Base-by-base conservation (phyloP, 2,329 filamentous ascomycete species). In the Colletotrichum chlorophyti region DNA sequence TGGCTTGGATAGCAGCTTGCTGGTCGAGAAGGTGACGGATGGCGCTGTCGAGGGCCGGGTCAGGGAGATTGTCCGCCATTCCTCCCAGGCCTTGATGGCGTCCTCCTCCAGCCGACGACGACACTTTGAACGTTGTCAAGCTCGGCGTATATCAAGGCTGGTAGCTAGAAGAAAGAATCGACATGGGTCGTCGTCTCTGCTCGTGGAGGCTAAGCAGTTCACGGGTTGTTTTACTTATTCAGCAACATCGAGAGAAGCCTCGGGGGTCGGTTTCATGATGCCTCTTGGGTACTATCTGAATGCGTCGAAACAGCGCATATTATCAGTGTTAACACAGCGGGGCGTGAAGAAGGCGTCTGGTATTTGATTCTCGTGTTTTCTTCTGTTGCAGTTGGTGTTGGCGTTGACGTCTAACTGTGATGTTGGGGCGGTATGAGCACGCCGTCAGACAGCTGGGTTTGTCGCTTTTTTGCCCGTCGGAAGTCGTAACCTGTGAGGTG, bases 1-100 rank as follows among this genome's bases (percentile, higher is more conserved):
- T 78, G 61, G 80, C 75, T 65, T 82, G 78, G 65, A 83, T 80
- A 61, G 81, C 79, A 66, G 78, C 78, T 66, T 82, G 80, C 68
- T 84, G 81, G 62, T 79, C 76, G 58, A 81, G 77, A 60, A 83
- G 72, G 52, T 72, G 69, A 65, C 72, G 73, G 65, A 80, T 78
- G 65, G 74, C 69, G 60, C 75, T 73, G 60, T 80, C 78, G 64
- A 79, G 67, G 53, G 71, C 68, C 52, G 74, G 68, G 61, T 76
- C 74, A 64, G 74, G 38, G 34, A 50, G 42, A 50, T 64, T 60
- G 53, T 62, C 58, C 42, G 63, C 63, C 63, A 65, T 65, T 60
- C 60, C 53, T 58, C 58, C 58, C 58, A 34, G 41, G 27, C 58
- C 58, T 58, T 27, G 45, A 50, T 37, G 42, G 48, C 58, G 54